Conservation (phyloP, 2,329 filamentous ascomycete genomes). For the Blumeriella jaapii region DNA sequence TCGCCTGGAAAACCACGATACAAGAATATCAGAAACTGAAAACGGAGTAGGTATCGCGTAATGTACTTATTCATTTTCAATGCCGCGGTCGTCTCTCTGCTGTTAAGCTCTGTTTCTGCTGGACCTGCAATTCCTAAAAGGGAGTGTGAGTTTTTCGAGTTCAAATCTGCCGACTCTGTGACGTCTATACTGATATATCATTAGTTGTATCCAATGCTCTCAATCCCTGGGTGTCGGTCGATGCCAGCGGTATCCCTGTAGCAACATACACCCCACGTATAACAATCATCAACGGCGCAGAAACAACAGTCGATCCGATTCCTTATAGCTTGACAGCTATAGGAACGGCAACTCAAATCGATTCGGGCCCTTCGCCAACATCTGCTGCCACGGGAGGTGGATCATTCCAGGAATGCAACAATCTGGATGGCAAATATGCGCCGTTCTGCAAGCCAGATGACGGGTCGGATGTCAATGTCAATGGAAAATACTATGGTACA, state of each 20-base stretch:
- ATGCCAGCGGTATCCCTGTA: slow-evolving; percentile 16
- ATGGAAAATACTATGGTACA: slow-evolving; percentile 24
- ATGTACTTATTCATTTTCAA: too few relatives aligned
- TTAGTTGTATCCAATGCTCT: too few relatives aligned
- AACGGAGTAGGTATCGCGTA: too few relatives aligned
- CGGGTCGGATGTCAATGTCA: slow-evolving; percentile 21
- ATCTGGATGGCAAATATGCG: slow-evolving; percentile 19
- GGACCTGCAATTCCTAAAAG: too few relatives aligned
- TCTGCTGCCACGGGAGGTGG: slow-evolving; percentile 18
- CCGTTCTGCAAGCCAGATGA: slow-evolving; percentile 25
- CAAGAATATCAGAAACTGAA: too few relatives aligned
- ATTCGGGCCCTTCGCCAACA: slow-evolving; percentile 10
- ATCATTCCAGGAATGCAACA: slow-evolving; percentile 23
- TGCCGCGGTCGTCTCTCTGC: too few relatives aligned
- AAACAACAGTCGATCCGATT: slow-evolving; percentile 17
- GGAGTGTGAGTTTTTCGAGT: too few relatives aligned
- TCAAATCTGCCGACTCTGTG: too few relatives aligned
- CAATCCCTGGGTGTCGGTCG: slow-evolving; percentile 21
- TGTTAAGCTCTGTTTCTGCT: too few relatives aligned
- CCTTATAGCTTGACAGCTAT: slow-evolving; percentile 17
- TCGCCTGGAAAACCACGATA: too few relatives aligned
- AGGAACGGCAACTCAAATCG: slow-evolving; percentile 10
- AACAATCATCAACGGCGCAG: slow-evolving; percentile 17
- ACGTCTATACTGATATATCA: too few relatives aligned
- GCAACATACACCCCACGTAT: slow-evolving; percentile 22